Conservation (phyloP, 192 early-diverging fungal genomes). For the Coemansia sp. region DNA sequence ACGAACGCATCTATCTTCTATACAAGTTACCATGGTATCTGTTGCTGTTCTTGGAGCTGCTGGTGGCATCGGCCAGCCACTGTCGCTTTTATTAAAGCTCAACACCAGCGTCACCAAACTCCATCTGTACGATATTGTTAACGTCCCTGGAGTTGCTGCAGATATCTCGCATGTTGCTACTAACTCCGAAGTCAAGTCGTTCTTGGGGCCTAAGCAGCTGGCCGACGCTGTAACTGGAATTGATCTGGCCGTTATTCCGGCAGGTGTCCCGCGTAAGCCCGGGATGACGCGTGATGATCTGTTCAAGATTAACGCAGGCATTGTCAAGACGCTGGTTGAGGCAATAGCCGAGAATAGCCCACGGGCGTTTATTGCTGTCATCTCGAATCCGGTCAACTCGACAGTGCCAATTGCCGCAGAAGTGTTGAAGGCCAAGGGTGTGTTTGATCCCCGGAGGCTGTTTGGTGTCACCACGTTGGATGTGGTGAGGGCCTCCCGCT, state of each 20-base stretch:
- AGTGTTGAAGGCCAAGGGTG: conserved; percentile 80
- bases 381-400: conserved; percentile 98
- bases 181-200: conserved; percentile 68
- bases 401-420: conserved; percentile 93
- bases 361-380: conserved; percentile 84
- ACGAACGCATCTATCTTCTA: not conserved
- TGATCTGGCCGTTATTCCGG: conserved; percentile 90
- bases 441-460: conserved; percentile 79
- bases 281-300: conserved; percentile 99
- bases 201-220: conserved; percentile 72
- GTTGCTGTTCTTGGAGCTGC: conserved; percentile 75
- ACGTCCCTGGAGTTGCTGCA: conserved; percentile 95
- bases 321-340: conserved; percentile 77
- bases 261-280: conserved; percentile 97
- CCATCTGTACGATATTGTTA: conserved; percentile 91
- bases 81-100: conserved; percentile 92
- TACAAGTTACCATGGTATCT: conserved; percentile 53
- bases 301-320: conserved; percentile 96
- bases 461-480: conserved; percentile 98
- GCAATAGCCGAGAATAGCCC: conserved; percentile 78
- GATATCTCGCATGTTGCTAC: conserved; percentile 94
- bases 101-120: conserved; percentile 82
- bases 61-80: conserved; percentile 97
- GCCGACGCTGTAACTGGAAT: conserved; percentile 66
- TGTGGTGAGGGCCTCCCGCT: conserved; percentile 94